Base-by-base conservation (phyloP, 345 rosid species). In the Cardamine resedifolia region DNA sequence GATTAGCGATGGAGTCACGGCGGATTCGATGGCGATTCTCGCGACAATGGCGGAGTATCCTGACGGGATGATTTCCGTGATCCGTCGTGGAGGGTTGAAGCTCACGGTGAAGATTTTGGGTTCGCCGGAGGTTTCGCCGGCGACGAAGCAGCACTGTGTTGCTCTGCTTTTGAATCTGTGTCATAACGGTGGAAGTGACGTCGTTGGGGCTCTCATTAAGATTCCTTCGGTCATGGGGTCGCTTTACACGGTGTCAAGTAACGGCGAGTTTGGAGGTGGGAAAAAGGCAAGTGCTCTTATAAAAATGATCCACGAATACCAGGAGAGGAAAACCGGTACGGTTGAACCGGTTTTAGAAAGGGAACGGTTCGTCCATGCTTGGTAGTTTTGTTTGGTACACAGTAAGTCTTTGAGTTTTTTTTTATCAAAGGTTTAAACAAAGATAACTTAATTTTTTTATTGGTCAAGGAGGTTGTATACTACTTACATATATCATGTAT, bases 261-360 rank as follows among this genome's bases (percentile, higher is more conserved):
- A 87, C 75, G 96, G 98, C 71, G 83, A 88, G 2, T 67, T 87
- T 63, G 82, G 88, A 38, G 83, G 86, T 44, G 81, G 92, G 85
- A 93, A 79, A 84, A 90, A 88, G 64, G 89, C 94, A 15, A 71
- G 86, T 64, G 73, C 88, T 38, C 86, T 90, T 23, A 85, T 90
- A 33, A 81, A 82, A 79, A 48, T 88, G 69, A 91, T 88, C 10
- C 98, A 88, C 21, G 86, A 86, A 68, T 90, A 84, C 74, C 78
- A 71, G 16, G 97, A 90, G 71, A 81, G 78, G 58, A 81, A 71
- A 64, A 75, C 84, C 53, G 64, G 79, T 60, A 66, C 79, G 8
- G 48, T 41, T 23, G 55, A 75, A 57, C 68, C 86, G 33, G 84
- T 64, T 64, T 21, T 78, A 33, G 84, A 65, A 34, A 83, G 84